phyloP scores from a whole-genome alignment of 2,329 filamentous ascomycete species.

The Chaetomium strumarium region DNA sequence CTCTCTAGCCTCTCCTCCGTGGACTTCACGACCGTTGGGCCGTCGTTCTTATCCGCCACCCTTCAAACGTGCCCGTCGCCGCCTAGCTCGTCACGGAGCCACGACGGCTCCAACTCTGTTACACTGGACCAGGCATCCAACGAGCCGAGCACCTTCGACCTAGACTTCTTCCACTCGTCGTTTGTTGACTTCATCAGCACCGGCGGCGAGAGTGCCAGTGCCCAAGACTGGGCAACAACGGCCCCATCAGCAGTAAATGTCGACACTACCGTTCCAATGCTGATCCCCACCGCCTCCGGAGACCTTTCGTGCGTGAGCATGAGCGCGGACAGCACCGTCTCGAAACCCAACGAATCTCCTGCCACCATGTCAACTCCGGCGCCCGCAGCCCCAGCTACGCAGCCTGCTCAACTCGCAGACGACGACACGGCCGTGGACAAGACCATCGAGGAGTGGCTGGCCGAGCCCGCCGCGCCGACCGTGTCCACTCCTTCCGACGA shows the following conservation, averaged over 20 bases:
- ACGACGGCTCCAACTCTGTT: background rate
- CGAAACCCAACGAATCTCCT: background rate
- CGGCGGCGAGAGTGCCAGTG: conserved; percentile 5
- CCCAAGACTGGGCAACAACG: conserved; percentile 2
- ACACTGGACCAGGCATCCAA: background rate
- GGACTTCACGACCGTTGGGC: conserved; percentile 8
- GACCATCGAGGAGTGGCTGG: conserved; percentile 27
- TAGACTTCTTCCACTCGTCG: conserved; percentile 18
- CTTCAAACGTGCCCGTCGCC: conserved; percentile 7
- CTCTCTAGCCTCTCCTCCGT: conserved; percentile 15
- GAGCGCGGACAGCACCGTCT: background rate
- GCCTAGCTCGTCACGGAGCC: conserved; percentile 2
- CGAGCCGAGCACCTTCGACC: conserved; percentile 11
- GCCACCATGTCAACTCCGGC: background rate
- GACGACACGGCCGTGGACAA: conserved; percentile 15
- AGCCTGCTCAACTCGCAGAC: background rate
- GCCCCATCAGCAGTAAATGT: background rate
- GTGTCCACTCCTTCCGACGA: background rate
- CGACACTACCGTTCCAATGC: background rate
- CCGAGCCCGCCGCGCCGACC: conserved; percentile 14
- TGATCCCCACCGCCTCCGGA: background rate
- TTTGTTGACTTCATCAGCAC: conserved; percentile 17
- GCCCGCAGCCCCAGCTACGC: background rate
- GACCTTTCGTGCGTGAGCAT: background rate
- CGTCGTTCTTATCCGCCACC: conserved; percentile 8